Percentiles rank a stretch among this genome's conserved stretches.
Conservation (phyloP, 2,329 filamentous ascomycete genomes). For the Fusarium verrucosum region DNA sequence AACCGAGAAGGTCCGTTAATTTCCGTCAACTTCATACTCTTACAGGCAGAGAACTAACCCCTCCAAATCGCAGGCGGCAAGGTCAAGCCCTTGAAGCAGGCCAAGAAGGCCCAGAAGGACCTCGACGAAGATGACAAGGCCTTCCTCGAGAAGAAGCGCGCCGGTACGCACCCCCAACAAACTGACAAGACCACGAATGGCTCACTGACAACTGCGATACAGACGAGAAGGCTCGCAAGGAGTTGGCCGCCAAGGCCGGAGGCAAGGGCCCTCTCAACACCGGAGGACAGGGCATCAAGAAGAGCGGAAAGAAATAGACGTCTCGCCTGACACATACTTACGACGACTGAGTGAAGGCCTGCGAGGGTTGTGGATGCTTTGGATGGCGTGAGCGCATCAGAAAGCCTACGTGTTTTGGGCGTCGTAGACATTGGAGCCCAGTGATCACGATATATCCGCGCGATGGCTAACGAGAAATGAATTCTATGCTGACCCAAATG, state of each 20-base stretch:
- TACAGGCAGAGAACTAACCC: slow-evolving; percentile 30
- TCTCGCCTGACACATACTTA: not conserved
- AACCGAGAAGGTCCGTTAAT: slow-evolving; percentile 51
- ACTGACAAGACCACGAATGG: not conserved
- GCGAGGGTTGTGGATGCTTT: slow-evolving; percentile 13
- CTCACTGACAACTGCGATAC: slow-evolving; percentile 32
- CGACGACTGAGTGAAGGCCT: slow-evolving; percentile 2
- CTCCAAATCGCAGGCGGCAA: slow-evolving; percentile 71
- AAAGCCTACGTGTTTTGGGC: slow-evolving; percentile 29
- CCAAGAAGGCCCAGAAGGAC: slow-evolving; percentile 86
- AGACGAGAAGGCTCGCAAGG: slow-evolving; percentile 89
- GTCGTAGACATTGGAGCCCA: slow-evolving; percentile 30
- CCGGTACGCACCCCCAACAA: slow-evolving; percentile 66
- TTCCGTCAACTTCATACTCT: not conserved
- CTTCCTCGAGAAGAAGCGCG: slow-evolving; percentile 83
- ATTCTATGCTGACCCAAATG: slow-evolving; percentile 38
- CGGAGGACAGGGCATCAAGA: slow-evolving; percentile 92
- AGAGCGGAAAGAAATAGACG: slow-evolving; percentile 92
- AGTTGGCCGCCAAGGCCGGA: slow-evolving; percentile 80
- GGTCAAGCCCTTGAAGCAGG: slow-evolving; percentile 84
- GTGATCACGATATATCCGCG: slow-evolving; percentile 35
- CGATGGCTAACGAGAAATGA: slow-evolving; percentile 44
- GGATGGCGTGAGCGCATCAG: slow-evolving; percentile 33
- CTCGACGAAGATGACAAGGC: slow-evolving; percentile 88
- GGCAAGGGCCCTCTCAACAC: slow-evolving; percentile 90